Base-by-base conservation (phyloP, 345 rosid species). In the Sonneratia caseolaris region DNA sequence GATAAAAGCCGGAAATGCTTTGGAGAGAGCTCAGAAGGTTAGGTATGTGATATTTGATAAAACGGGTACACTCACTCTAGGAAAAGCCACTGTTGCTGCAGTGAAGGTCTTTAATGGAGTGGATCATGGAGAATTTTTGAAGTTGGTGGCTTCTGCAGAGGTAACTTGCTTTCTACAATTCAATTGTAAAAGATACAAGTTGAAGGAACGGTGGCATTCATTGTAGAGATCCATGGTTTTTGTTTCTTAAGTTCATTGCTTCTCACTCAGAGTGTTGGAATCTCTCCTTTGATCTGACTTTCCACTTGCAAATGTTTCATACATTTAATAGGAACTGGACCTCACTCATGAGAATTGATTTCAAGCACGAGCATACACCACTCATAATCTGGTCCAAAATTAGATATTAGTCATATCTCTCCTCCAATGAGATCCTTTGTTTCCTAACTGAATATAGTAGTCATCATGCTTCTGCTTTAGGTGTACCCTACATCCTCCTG, bases 51-150 rank as follows among this genome's bases (percentile, higher is more conserved):
- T 96, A 75, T 91, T 96, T 75, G 98, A 92, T 81, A 96, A 96
- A 82, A 96, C 99, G 57, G 99, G 99, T 32, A 96, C 98, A 66
- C 86, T 96, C 76, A 96, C 99, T 68, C 98, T 92, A 76, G 99
- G 98, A 48, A 92, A 89, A 79, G 97, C 99, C 70, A 84, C 86
- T 0, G 98, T 96, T 48, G 91, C 96, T 64, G 81, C 88, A 11
- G 93, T 91, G 70, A 92, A 91, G 79, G 87, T 89, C 73, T 92
- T 92, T 81, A 79, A 85, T 1, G 84, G 68, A 71, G 88, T 96
- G 96, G 89, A 87, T 74, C 97, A 93, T 37, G 99, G 98, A 72
- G 89, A 89, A 74, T 96, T 96, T 78, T 93, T 96, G 71, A 91
- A 81, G 55, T 84, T 92, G 80, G 96, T 91, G 75, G 99, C 99